Conservation (phyloP, 805 yeast species). For the Candida gorgasii region DNA sequence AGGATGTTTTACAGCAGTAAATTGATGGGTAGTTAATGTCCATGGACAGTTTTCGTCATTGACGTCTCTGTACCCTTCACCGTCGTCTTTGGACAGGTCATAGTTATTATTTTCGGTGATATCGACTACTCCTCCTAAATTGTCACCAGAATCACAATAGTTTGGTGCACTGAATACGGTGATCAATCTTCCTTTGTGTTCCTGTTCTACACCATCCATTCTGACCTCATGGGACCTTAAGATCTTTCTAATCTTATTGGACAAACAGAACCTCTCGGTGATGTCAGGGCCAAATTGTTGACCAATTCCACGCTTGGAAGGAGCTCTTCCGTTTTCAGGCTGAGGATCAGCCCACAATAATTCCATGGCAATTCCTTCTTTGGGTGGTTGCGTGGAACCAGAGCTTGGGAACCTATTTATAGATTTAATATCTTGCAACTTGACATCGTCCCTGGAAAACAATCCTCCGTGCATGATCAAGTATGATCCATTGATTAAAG, state of each 20-base stretch:
- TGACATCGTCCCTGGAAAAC: slow-evolving; percentile 73
- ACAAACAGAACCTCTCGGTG: slow-evolving; percentile 73
- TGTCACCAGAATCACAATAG: slow-evolving; percentile 91
- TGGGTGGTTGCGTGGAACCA: slow-evolving; percentile 74
- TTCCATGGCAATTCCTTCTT: slow-evolving; percentile 94
- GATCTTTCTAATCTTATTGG: slow-evolving; percentile 71
- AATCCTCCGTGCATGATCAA: slow-evolving; percentile 95
- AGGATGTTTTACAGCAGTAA: slow-evolving; percentile 87
- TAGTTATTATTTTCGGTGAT: slow-evolving; percentile 50
- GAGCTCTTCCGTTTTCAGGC: slow-evolving; percentile 69
- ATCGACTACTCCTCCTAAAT: slow-evolving; percentile 86
- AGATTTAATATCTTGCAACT: slow-evolving; percentile 70
- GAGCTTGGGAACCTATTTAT: slow-evolving; percentile 61
- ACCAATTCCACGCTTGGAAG: slow-evolving; percentile 93
- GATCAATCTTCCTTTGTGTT: slow-evolving; percentile 81
- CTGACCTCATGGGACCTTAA: slow-evolving; percentile 96
- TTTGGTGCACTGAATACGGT: slow-evolving; percentile 99
- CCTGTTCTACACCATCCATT: slow-evolving; percentile 84
- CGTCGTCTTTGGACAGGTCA: slow-evolving; percentile 46
- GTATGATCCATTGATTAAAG: slow-evolving; percentile 75
- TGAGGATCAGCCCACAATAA: slow-evolving; percentile 98
- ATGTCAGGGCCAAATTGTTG: slow-evolving; percentile 96
- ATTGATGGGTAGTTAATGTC: slow-evolving; percentile 56
- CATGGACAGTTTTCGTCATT: slow-evolving; percentile 45
- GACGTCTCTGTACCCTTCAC: slow-evolving; percentile 40